Base-by-base conservation (phyloP, 441 rosid genomes). In the Dalechampia spathulata region DNA sequence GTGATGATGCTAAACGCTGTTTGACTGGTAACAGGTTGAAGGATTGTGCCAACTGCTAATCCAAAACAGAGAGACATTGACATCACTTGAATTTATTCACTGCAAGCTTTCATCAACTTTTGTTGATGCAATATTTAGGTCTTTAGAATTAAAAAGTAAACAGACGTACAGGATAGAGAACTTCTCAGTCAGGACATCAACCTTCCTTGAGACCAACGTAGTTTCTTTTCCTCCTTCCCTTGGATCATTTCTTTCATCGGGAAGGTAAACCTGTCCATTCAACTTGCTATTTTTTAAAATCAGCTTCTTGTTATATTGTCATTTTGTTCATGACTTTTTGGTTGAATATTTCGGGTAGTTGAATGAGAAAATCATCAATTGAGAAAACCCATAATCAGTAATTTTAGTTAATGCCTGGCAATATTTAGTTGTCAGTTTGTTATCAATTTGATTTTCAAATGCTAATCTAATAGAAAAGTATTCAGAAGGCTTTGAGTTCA, bases 61-160 rank as follows among this genome's bases (percentile, higher is more conserved):
- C 53, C 87, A 86, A 76, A 84, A 80, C 65, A 49, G 52, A 42
- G 75, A 78, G 66, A 79, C 96, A 21, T 74, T 92, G 64, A 79
- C 58, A 45, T 83, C 96, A 30, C 74, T 89, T 39, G 85, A 86
- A 72, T 75, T 88, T 60, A 55, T 69, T 62, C 91, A 89, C 79
- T 86, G 96, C 79, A 76, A 74, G 70, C 76, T 92, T 62, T 79
- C 85, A 43, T 67, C 85, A 59, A 72, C 66, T 58, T 78, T 58
- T 47, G 58, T 83, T 17, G 64, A 60, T 52, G 79, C 78, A 62
- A 74, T 86, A 44, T 85, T 77, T 69, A 40, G 69, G 32, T 78
- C 85, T 62, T 59, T 89, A 32, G 60, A 21, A 60, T 57, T 55
- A 27, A 64, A 64, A 60, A 67, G 65, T 50, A 48, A 12, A 55